Conservation (phyloP, 78 protist species). For the Monosiga brevicollis region DNA sequence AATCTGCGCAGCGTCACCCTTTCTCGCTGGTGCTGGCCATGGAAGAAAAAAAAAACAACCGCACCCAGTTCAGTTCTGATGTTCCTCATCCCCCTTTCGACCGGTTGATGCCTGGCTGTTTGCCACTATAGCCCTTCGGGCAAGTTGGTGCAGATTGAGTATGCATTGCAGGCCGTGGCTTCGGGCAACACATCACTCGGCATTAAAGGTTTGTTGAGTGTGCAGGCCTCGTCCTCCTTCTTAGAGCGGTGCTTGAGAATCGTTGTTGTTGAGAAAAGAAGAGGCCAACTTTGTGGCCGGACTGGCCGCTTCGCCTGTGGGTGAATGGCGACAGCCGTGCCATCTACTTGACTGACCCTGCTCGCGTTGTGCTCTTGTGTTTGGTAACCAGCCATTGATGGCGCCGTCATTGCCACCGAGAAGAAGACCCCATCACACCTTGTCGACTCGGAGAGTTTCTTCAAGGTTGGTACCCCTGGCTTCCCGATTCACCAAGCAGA, state of each 20-base stretch:
- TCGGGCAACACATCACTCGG: conserved; percentile 91
- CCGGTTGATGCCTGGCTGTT: background rate
- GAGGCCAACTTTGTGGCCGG: no score
- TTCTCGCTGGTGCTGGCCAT: background rate
- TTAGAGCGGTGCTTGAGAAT: no score
- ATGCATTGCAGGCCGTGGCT: conserved; percentile 91
- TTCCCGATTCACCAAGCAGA: no score
- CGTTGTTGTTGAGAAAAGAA: no score
- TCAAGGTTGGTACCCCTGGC: no score
- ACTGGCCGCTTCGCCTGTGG: no score
- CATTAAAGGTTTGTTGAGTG: conserved; percentile 73
- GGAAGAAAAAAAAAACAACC: no score
- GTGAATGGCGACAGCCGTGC: no score
- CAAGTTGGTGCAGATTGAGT: conserved; percentile 97
- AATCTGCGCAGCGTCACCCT: background rate
- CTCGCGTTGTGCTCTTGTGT: no score
- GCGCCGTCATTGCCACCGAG: conserved; percentile 96
- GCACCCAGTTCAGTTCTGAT: background rate
- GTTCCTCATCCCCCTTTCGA: background rate
- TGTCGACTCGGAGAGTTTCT: conserved; percentile 72
- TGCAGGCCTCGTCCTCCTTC: background rate
- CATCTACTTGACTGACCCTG: no score
- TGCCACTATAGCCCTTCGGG: conserved; percentile 86
- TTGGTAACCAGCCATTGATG: conserved; percentile 87
- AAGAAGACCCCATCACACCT: conserved; percentile 82